Evolutionary conservation across 257 asterid genomes (phyloP).

Genomic region (Ballota nigra): DNA sequence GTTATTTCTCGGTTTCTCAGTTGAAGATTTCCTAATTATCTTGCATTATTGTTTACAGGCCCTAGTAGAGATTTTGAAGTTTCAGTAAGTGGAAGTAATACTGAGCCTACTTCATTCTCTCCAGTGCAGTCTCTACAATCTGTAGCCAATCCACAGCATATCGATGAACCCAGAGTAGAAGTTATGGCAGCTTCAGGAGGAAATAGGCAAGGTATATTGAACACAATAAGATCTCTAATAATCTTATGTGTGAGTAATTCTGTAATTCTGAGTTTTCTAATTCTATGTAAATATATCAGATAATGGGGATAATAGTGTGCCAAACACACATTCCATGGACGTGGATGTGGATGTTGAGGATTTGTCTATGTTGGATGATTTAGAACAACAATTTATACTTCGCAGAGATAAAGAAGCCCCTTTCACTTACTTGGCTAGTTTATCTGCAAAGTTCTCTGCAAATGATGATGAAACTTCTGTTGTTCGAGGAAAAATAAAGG

Average conservation of each 20-base stretch:
- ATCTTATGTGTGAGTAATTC: background rate
- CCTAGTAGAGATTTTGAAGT: slow-evolving; percentile 26
- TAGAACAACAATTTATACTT: slow-evolving; percentile 45
- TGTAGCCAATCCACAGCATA: slow-evolving; percentile 25
- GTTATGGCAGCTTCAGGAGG: slow-evolving; percentile 16
- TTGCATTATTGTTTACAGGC: slow-evolving; percentile 30
- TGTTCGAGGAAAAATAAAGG: slow-evolving; percentile 87
- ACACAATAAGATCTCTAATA: background rate
- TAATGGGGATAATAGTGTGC: slow-evolving; percentile 27
- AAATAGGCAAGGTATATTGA: slow-evolving; percentile 30
- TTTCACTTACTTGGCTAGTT: slow-evolving; percentile 82
- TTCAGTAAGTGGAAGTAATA: slow-evolving; percentile 32
- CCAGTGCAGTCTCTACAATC: slow-evolving; percentile 21
- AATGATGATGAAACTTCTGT: slow-evolving; percentile 33
- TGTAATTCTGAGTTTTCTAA: slow-evolving; percentile 10
- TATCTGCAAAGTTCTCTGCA: slow-evolving; percentile 61
- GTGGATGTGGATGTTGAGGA: slow-evolving; percentile 60
- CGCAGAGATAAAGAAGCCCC: slow-evolving; percentile 61
- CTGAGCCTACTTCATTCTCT: slow-evolving; percentile 29
- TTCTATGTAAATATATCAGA: slow-evolving; percentile 12
- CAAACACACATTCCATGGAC: slow-evolving; percentile 22
- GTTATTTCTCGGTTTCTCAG: background rate
- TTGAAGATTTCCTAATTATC: slow-evolving; percentile 16
- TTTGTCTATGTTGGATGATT: slow-evolving; percentile 39
- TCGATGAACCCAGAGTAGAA: slow-evolving; percentile 19